These are phyloP conservation scores for Heliocybe sulcata DNA, from an alignment of 1,284 basidiomycete genomes.

Conservation along the genomic window DNA sequence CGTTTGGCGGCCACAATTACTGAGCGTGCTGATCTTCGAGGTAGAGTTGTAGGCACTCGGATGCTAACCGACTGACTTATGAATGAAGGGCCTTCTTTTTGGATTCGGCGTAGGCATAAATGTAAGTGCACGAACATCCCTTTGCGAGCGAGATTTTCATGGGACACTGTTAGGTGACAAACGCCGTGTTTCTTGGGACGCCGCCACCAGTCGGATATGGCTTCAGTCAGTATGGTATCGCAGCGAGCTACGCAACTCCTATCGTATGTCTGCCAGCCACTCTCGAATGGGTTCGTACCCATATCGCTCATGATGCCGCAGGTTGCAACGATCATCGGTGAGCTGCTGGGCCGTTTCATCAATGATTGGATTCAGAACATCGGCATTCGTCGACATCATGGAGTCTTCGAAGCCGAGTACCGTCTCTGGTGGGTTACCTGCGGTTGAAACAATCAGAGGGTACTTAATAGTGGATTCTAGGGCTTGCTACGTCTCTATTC, in stretches of 20 bases:
- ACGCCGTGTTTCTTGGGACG: constrained; percentile 58
- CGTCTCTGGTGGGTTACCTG: constrained; percentile 62
- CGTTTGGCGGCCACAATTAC: constrained; percentile 58
- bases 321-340: constrained; percentile 62
- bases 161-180: constrained; percentile 60
- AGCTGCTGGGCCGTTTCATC: constrained; percentile 55
- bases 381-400: constrained; percentile 51
- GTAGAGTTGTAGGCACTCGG: not conserved
- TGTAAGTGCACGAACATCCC: constrained; percentile 68
- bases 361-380: constrained; percentile 62
- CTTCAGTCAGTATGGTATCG: constrained; percentile 41
- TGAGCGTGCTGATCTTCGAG: constrained; percentile 53
- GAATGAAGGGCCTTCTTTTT: constrained; percentile 39
- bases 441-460: not conserved
- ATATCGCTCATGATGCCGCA: too few relatives aligned
- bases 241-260: constrained; percentile 57
- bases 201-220: constrained; percentile 55
- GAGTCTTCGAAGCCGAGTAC: constrained; percentile 66
- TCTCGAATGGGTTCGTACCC: too few relatives aligned
- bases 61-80: too few relatives aligned
- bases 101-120: constrained; percentile 52
- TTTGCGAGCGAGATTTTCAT: constrained; percentile 53
- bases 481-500: constrained; percentile 58
- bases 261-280: constrained; percentile 33
- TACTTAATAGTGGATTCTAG: constrained; percentile 27